These are phyloP conservation scores for Tuber microsphaerosporum DNA, from an alignment of 495 filamentous ascomycete genomes.

Conservation along the genomic window DNA sequence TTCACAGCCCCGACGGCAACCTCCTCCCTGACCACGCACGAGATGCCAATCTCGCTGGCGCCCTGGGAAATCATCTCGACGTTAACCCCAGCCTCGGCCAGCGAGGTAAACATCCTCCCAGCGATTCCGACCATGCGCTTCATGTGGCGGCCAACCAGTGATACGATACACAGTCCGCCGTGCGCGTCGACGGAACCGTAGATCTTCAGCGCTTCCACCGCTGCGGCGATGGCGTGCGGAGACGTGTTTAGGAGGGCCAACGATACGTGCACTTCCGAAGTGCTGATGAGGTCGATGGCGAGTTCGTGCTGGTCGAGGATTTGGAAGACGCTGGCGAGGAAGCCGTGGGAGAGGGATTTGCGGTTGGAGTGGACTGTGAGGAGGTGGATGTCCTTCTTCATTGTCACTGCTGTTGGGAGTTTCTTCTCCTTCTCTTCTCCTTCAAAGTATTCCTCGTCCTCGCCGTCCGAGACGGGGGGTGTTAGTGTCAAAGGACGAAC, in stretches of 20 bases:
- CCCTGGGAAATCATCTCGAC: conserved; percentile 98
- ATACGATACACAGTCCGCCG: conserved; percentile 82
- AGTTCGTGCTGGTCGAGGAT: conserved; percentile 73
- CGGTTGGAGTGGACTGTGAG: conserved; percentile 95
- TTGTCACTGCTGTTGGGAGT: conserved; percentile 80
- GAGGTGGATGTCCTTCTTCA: conserved; percentile 86
- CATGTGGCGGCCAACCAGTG: conserved; percentile 86
- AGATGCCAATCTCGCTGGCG: conserved; percentile 97
- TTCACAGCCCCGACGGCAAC: conserved; percentile 88
- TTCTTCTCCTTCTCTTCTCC: background rate
- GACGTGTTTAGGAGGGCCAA: conserved; percentile 77
- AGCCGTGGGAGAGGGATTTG: conserved; percentile 77
- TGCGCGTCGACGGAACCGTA: conserved; percentile 82
- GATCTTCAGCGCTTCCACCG: conserved; percentile 60
- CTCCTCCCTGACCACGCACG: conserved; percentile 86
- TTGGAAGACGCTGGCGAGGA: conserved; percentile 82
- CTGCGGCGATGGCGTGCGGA: conserved; percentile 49
- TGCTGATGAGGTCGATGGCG: conserved; percentile 87
- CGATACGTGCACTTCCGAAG: conserved; percentile 88
- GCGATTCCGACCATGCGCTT: conserved; percentile 89
- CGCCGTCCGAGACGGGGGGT: conserved; percentile 1
- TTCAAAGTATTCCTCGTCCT: background rate
- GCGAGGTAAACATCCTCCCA: conserved; percentile 78
- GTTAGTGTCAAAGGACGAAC: background rate
- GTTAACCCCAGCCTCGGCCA: conserved; percentile 82